phyloP scores from a whole-genome alignment of 2,329 filamentous ascomycete species.

The Pseudogymnoascus sp. region DNA sequence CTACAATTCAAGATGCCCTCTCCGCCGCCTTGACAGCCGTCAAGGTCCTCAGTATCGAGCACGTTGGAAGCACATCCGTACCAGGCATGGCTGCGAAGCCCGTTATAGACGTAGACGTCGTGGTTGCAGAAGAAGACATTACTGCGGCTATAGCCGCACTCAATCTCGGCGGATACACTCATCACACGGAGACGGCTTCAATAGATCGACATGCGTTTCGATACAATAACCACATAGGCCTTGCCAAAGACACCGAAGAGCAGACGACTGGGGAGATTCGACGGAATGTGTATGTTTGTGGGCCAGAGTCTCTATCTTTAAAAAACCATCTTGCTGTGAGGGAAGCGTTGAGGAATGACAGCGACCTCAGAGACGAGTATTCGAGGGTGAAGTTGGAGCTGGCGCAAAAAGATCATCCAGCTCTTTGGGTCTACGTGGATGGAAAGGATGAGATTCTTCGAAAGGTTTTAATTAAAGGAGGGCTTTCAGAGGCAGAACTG shows the following conservation, averaged over 20 bases:
- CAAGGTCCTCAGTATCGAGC: slow-evolving; percentile 30
- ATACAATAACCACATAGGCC: slow-evolving; percentile 19
- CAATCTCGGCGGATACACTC: slow-evolving; percentile 28
- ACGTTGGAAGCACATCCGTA: slow-evolving; percentile 46
- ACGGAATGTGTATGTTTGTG: slow-evolving; percentile 33
- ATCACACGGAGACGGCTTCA: slow-evolving; percentile 32
- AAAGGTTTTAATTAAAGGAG: slow-evolving; percentile 19
- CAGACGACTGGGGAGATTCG: slow-evolving; percentile 14
- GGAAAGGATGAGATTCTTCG: slow-evolving; percentile 19
- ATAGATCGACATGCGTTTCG: slow-evolving; percentile 30
- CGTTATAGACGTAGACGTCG: slow-evolving; percentile 46
- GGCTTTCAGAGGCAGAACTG: slow-evolving; percentile 19
- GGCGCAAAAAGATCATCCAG: slow-evolving; percentile 10
- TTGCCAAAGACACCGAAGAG: neutral
- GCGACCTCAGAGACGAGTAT: slow-evolving; percentile 27
- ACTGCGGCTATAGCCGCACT: slow-evolving; percentile 26
- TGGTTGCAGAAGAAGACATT: slow-evolving; percentile 30
- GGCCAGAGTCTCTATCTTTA: slow-evolving; percentile 29
- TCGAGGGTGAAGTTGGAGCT: slow-evolving; percentile 17
- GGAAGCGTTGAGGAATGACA: slow-evolving; percentile 28
- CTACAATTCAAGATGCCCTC: slow-evolving; percentile 11
- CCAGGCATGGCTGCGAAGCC: slow-evolving; percentile 43
- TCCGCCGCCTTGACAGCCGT: slow-evolving; percentile 9
- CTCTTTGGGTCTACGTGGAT: slow-evolving; percentile 16
- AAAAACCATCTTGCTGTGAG: slow-evolving; percentile 34